Evolutionary conservation across 2,329 filamentous ascomycete genomes (phyloP), one percentile per base, ranked within the genome.

Genomic region (Zymoseptoria crescenta): DNA sequence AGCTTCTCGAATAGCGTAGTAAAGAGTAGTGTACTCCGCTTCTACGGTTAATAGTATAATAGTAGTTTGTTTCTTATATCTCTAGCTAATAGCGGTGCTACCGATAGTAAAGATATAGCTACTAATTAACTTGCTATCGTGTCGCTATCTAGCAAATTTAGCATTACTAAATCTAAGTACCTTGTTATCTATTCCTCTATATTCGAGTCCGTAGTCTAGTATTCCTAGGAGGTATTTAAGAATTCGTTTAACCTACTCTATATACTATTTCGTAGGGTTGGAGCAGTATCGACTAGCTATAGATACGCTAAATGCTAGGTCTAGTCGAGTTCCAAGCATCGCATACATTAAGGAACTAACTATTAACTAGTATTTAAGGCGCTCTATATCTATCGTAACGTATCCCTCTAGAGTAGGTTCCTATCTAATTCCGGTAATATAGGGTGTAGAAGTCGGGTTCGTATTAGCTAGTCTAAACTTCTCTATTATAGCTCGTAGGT

Each of bases 111-210:
- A n/a, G n/a, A n/a, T n/a, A n/a, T n/a, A n/a, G n/a, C n/a, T n/a
- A n/a, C 35, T 45, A 45, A 45, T 45, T 45, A 45, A 45, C n/a
- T 45, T 45, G n/a, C 35, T 45, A n/a, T 45, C 35, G 8, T 8
- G n/a, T 50, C 24, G 30, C 41, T 24, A 24, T n/a, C n/a, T n/a
- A n/a, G n/a, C n/a, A n/a, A n/a, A n/a, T n/a, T n/a, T n/a, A n/a
- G n/a, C n/a, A n/a, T 56, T 19, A 19, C 35, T 56, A 49, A 56
- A 27, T 29, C 54, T 56, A 56, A 29, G 49, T 24, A 28, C n/a
- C n/a, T n/a, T 13, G 3, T 56, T 29, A 27, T 29, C 35, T 10
- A 16, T 29, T 4, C 4, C 20, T 7, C 20, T 52, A 29, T 27
- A 51, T n/a, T 50, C 55, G 50, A 56, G 16, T 24, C 24, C 19